Conservation (phyloP, 331 rosid species). For the Malus hybrid region DNA sequence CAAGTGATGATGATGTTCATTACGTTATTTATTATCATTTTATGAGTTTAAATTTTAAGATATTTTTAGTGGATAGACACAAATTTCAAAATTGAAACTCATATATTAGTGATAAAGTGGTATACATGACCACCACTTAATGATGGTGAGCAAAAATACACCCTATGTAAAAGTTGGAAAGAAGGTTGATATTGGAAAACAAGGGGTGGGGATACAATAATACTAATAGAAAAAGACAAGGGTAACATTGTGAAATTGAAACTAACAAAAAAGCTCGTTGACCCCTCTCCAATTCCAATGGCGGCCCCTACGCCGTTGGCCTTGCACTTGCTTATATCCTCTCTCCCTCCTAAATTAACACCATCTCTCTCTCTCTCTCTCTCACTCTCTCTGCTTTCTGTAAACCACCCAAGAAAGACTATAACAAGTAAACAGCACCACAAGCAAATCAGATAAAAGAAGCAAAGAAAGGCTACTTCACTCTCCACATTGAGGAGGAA, state of each 20-base stretch:
- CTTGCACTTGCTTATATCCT: slow-evolving; percentile 24
- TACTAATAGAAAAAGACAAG: slow-evolving; percentile 19
- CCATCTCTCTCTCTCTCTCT: neutral
- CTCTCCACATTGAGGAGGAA: neutral
- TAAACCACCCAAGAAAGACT: slow-evolving; percentile 52
- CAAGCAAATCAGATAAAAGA: slow-evolving; percentile 22
- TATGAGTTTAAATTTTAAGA: too few species aligned
- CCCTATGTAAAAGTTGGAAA: too few species aligned
- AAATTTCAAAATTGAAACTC: too few species aligned
- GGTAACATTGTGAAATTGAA: slow-evolving; percentile 33
- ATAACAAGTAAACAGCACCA: slow-evolving; percentile 27
- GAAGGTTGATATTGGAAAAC: neutral
- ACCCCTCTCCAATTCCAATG: slow-evolving; percentile 60
- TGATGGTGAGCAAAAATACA: too few species aligned
- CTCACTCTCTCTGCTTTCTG: slow-evolving; percentile 2
- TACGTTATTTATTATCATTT: too few species aligned
- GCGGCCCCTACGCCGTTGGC: slow-evolving; percentile 99
- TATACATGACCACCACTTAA: too few species aligned
- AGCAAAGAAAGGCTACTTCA: slow-evolving; percentile 18
- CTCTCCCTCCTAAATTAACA: neutral
- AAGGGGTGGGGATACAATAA: slow-evolving; percentile 12
- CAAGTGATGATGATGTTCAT: too few species aligned
- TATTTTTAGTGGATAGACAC: too few species aligned
- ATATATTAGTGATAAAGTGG: too few species aligned
- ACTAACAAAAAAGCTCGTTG: slow-evolving; percentile 41